Base-by-base conservation (phyloP, 352 stramenopile genomes). In the Plasmopara viticola region DNA sequence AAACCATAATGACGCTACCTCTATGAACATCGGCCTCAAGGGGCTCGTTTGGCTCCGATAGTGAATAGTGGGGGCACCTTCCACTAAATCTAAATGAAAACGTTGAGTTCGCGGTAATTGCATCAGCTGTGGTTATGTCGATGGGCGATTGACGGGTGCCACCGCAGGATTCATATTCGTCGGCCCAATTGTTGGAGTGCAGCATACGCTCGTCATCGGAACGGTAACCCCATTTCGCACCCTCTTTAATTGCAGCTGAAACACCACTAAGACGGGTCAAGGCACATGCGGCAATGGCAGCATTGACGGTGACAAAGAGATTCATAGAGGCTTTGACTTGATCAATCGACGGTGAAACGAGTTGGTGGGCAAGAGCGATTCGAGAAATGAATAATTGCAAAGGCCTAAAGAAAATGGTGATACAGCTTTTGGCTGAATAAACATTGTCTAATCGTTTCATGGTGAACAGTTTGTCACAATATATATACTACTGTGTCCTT, bases 131-230 rank as follows among this genome's bases (percentile, higher is more conserved):
- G 10, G 51, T 37, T 38, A 81, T 72, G 41, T 81, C 55, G 44
- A 81, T 73, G 29, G 70, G 70, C 17, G 70, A 81, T 53, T 81
- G 70, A 12, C 59, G 55, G 2, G 40, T 18, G 33, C 70, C 67
- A 47, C 43, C 54, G 34, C 67, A 81, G 5, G 53, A 37, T 3
- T 44, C 5, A 51, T 54, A 74, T 17, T 55, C 29, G 5, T 51
- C 15, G 10, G 35, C 51, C 70, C 70, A 80, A 28, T 66, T 35
- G 31, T 52, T 44, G 15, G 56, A 57, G 43, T 49, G 17, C 12
- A 67, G 56, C 51, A 75, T 62, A 13, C 52, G 63, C 12, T 47
- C 13, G 12, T 71, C 51, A 39, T 58, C 43, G 28, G 20, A 38
- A 43, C 43, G 39, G 45, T 78, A 78, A 8, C 62, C 62, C 69